Conservation (phyloP, 176 grass and related monocot species). For the Luzula sylvatica region DNA sequence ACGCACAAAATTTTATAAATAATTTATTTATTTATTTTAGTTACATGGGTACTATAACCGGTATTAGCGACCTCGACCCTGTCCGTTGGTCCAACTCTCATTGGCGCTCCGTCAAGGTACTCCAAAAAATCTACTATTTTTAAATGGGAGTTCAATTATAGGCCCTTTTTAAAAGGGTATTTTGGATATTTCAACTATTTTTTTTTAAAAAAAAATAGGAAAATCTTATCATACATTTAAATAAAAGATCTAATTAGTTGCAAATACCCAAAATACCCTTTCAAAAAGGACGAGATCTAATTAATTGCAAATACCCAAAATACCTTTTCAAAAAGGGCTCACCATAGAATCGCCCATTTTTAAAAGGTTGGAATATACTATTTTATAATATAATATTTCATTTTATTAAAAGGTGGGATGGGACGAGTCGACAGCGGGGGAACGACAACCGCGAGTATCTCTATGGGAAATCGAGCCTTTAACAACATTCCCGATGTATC, state of each 20-base stretch:
- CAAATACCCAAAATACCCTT: too few relatives aligned
- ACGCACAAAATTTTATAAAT: too few relatives aligned
- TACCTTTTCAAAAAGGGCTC: too few relatives aligned
- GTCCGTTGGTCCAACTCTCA: conserved; percentile 84
- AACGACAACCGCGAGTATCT: conserved; percentile 81
- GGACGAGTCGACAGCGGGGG: conserved; percentile 94
- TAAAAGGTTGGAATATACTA: too few relatives aligned
- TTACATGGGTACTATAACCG: conserved; percentile 93
- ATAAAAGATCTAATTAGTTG: too few relatives aligned
- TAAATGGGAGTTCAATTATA: too few relatives aligned
- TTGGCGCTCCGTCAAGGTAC: conserved; percentile 91
- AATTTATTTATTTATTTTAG: conserved; percentile 36
- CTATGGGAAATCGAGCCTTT: conserved; percentile 93
- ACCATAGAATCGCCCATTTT: too few relatives aligned
- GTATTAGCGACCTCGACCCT: conserved; percentile 75
- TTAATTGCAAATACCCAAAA: too few relatives aligned
- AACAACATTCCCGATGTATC: conserved; percentile 93
- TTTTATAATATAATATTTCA: neutral
- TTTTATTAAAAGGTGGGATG: conserved; percentile 53
- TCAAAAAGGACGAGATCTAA: too few relatives aligned
- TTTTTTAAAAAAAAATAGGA: too few relatives aligned
- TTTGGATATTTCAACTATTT: conserved; percentile 16
- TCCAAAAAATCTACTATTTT: too few relatives aligned
- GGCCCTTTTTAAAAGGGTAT: neutral
- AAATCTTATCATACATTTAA: too few relatives aligned